Base-by-base conservation (phyloP, 148 eudicot species). In the Amaranthus palmeri region DNA sequence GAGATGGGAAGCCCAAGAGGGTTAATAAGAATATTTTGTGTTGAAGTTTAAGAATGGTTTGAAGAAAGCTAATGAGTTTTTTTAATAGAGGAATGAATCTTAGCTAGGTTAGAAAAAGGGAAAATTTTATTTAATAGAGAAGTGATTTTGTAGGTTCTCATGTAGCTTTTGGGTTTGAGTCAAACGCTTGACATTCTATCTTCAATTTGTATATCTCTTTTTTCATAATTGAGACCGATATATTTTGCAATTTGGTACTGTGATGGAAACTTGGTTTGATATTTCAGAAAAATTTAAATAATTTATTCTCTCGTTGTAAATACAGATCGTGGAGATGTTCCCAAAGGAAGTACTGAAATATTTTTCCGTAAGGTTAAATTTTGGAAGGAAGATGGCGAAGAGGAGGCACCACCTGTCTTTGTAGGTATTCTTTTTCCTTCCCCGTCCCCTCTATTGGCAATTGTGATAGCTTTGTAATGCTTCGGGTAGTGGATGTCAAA, bases 351-450 rank as follows among this genome's bases (percentile, higher is more conserved):
- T 71, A 90, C 97, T 14, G 97, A 93, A 84, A 89, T 88, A 64
- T 95, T 95, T 82, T 95, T 95, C 67, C 97, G 96, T 46, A 95
- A 89, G 85, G 98, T 95, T 54, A 95, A 91, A 78, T 95, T 95
- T 70, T 95, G 97, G 98, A 95, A 91, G 72, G 97, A 95, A 81
- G 98, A 91, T 75, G 97, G 92, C 67, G 90, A 88, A 78, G 96
- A 86, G 78, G 98, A 95, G 82, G 98, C 97, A 75, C 98, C 98
- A 40, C 97, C 97, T 84, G 89, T 91, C 80, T 95, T 91, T 91
- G 98, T 95, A 88, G 87, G 98, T 88, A 85, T 86, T 81, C 85
- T 76, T 72, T 78, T 73, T 46, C 80, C 36, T 25, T n/a, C 14
- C 60, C 42, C 61, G 36, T 25, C 45, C 60, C 41, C 55, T 40